Evolutionary conservation across 1,139 yeast species (phyloP), one percentile per base, ranked within the genome.

Genomic region (Debaryomyces nepalensis): DNA sequence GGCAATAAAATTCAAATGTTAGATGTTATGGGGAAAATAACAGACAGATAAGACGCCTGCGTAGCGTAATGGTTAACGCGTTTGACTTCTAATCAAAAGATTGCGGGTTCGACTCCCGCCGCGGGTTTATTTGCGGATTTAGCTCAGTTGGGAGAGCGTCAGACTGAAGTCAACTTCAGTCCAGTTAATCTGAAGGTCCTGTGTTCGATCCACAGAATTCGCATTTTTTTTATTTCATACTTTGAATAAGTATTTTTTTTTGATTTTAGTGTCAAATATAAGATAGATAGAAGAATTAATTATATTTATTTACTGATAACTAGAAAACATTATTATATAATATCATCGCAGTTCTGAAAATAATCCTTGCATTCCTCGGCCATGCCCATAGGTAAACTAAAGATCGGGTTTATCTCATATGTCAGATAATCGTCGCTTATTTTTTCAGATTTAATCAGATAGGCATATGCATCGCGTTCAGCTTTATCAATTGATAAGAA

Each of bases 71-170:
- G 61, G 61, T 58, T 58, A 58, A 58, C 63, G 63, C 63, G 58
- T 58, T 57, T 58, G 63, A 58, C 63, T 58, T 58, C 63, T 58
- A 58, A 58, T 58, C 63, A 58, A 56, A 58, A 58, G 63, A 58
- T 58, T 58, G 61, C 61, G 62, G 63, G 63, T 58, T 58, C 63
- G 63, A 58, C 59, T 58, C 62, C 63, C 63, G 62, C 61, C 62
- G 59, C 56, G 63, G 62, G 63, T 58, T 54, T 38, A 15, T 31
- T 15, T 40, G 45, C 44, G 46, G 46, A 30, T 72, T 81, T 81
- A 81, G 87, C 88, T 82, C 88, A 82, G 87, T 79, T 78, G 87
- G 88, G 88, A 82, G 88, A 82, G 88, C 89, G 88, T 79, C 85
- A 81, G 88, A 82, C 87, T 82, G 87, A 82, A 82, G 87, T 50